These are phyloP conservation scores for Capillidium heterosporum DNA, from an alignment of 371 early-diverging fungal genomes.

Conservation along the genomic window DNA sequence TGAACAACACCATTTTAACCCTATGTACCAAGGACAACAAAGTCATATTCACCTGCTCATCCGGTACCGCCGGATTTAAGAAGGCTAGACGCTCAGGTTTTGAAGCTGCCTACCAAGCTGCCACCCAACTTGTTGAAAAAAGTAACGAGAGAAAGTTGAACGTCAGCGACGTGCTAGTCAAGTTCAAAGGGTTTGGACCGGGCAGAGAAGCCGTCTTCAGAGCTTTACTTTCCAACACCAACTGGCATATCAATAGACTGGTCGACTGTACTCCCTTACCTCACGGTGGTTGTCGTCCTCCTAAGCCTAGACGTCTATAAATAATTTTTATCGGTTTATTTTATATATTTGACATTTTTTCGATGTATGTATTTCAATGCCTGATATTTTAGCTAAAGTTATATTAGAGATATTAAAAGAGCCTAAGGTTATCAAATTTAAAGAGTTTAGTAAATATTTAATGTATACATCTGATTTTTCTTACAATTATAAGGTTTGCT, in stretches of 20 bases:
- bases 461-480: too few relatives aligned
- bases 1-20: conserved; percentile 83
- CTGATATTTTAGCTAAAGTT: too few relatives aligned
- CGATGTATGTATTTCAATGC: too few relatives aligned
- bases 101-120: conserved; percentile 90
- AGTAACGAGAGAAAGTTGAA: conserved; percentile 40
- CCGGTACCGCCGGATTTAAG: conserved; percentile 72
- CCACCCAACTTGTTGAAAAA: conserved; percentile 43
- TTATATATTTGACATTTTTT: too few relatives aligned
- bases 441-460: too few relatives aligned
- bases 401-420: too few relatives aligned
- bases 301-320: conserved; percentile 74
- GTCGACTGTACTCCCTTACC: conserved; percentile 83
- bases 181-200: conserved; percentile 79
- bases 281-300: conserved; percentile 88
- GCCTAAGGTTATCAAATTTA: too few relatives aligned
- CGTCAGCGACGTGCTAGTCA: conserved; percentile 46
- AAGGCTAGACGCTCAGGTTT: conserved; percentile 76
- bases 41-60: conserved; percentile 49
- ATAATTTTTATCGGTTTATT: too few relatives aligned
- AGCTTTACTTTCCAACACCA: conserved; percentile 41
- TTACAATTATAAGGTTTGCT: too few relatives aligned
- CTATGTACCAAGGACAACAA: conserved; percentile 53
- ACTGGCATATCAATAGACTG: conserved; percentile 58
- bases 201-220: conserved; percentile 85